A percentile compares a stretch with the other conserved stretches of the same genome.
Evolutionary conservation across 352 stramenopile genomes (phyloP).

Genomic region (Aphanomyces invadans): DNA sequence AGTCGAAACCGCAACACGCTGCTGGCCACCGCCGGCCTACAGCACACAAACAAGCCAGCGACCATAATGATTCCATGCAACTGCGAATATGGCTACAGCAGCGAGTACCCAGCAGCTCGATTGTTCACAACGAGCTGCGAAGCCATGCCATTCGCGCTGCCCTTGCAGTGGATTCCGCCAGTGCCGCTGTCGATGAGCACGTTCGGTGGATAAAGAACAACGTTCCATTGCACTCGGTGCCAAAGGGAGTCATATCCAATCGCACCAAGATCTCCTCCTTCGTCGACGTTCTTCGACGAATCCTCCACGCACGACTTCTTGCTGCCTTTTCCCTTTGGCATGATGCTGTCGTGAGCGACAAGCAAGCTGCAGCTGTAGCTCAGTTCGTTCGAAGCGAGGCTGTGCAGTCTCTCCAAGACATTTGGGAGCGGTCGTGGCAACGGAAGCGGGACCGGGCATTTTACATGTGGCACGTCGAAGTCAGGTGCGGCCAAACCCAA

Average conservation of each 20-base stretch:
- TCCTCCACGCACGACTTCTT: background rate
- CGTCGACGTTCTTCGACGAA: conserved; percentile 10
- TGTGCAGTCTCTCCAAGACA: conserved; percentile 9
- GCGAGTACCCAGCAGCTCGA: background rate
- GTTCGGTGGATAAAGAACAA: conserved; percentile 25
- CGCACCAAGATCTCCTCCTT: conserved; percentile 23
- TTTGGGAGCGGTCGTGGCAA: conserved; percentile 22
- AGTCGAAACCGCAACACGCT: background rate
- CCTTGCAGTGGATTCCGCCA: background rate
- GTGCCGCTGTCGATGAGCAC: background rate
- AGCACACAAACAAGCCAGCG: background rate
- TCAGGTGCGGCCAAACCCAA: background rate
- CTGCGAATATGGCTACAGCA: conserved; percentile 5
- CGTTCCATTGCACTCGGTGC: conserved; percentile 11
- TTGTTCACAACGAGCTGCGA: background rate
- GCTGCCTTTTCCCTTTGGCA: conserved; percentile 18
- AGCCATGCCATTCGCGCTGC: background rate
- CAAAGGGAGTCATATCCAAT: conserved; percentile 11
- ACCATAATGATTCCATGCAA: background rate
- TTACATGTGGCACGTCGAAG: background rate
- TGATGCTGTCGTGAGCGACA: background rate
- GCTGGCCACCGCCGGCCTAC: background rate
- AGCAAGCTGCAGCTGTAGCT: background rate
- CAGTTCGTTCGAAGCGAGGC: conserved; percentile 8
- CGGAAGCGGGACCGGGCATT: conserved; percentile 2